These are phyloP conservation scores for Paragyromitra xinjiangensis DNA, from an alignment of 495 filamentous ascomycete species.

Conservation along the genomic window DNA sequence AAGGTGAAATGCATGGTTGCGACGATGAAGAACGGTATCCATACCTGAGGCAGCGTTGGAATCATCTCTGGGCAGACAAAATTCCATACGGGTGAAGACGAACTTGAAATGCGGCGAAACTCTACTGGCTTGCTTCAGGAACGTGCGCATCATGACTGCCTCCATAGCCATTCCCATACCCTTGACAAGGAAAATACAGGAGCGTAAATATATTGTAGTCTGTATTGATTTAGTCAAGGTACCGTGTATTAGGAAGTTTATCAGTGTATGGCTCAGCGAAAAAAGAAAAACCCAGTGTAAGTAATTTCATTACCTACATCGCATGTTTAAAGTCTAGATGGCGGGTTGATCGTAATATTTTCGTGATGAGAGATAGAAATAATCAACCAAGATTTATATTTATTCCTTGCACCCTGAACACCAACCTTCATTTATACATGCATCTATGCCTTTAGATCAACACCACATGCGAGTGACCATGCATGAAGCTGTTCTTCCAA, in stretches of 20 bases:
- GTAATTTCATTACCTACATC: constrained; percentile 9
- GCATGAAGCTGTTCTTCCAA: background rate
- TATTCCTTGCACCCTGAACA: background rate
- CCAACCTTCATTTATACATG: background rate
- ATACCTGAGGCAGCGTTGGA: constrained; percentile 15
- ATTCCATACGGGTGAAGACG: background rate
- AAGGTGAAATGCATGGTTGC: constrained; percentile 26
- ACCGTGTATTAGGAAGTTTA: constrained; percentile 5
- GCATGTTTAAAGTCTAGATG: background rate
- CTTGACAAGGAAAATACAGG: background rate
- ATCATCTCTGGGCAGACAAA: background rate
- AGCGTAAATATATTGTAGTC: background rate
- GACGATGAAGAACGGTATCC: constrained; percentile 36
- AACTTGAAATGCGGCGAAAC: background rate
- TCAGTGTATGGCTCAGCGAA: background rate
- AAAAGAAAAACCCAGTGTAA: background rate
- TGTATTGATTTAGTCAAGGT: background rate
- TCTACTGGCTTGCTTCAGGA: background rate
- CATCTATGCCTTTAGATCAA: background rate
- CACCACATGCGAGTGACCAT: background rate
- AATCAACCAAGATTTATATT: background rate
- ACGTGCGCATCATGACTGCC: background rate
- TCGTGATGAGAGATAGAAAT: background rate
- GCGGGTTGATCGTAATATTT: background rate
- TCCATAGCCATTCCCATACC: background rate